Percentiles rank a stretch among this genome's conserved stretches.
These are phyloP conservation scores for Lonicera japonica DNA, from an alignment of 129 eudicot species.

Conservation along the genomic window DNA sequence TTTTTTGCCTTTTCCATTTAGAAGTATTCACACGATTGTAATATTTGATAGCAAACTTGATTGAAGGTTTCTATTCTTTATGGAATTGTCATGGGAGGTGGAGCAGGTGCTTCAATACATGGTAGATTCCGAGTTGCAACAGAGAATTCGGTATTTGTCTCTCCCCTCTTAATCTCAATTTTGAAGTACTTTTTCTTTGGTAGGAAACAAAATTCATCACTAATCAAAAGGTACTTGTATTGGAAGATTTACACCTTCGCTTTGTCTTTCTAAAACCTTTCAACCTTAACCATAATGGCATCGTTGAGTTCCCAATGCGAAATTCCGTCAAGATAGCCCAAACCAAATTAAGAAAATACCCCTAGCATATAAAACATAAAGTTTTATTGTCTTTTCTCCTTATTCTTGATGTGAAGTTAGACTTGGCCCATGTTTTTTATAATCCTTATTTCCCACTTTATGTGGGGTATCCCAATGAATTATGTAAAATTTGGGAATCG, in stretches of 20 bases:
- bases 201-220: too few species aligned
- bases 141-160: conserved; percentile 79
- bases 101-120: conserved; percentile 87
- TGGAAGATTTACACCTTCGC: too few species aligned
- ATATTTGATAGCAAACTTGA: conserved; percentile 13
- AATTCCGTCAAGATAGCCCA: not conserved
- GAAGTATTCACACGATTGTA: conserved; percentile 1
- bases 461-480: too few species aligned
- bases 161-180: conserved; percentile 6
- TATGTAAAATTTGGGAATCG: too few species aligned
- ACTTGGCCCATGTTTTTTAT: too few species aligned
- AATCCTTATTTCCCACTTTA: too few species aligned
- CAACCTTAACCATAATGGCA: not conserved
- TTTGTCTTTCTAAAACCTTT: not conserved
- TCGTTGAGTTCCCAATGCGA: not conserved
- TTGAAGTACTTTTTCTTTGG: conserved; percentile 1
- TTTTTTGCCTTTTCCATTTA: conserved; percentile 5
- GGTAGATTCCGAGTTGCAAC: conserved; percentile 96
- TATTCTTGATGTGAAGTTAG: too few species aligned
- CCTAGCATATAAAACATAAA: too few species aligned
- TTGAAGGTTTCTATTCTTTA: conserved; percentile 74
- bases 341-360: not conserved
- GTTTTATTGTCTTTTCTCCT: too few species aligned
- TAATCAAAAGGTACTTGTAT: too few species aligned
- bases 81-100: conserved; percentile 99